Conservation (phyloP, 805 yeast genomes). For the Sungouiella thailandica region DNA sequence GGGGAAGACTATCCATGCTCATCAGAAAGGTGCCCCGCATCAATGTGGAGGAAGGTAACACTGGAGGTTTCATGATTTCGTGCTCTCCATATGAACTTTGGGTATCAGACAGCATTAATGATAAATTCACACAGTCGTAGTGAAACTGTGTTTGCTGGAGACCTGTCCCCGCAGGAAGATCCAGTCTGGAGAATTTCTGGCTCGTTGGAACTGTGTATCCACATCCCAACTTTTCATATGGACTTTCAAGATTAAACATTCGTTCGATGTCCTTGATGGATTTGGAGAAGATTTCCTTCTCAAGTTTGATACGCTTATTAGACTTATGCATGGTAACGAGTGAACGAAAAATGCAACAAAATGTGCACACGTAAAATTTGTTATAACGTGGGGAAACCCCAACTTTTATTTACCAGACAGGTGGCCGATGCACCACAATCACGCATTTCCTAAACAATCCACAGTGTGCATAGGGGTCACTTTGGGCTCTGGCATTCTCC, state of each 20-base stretch:
- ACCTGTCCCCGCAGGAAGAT: conserved; percentile 8
- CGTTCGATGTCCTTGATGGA: conserved; percentile 13
- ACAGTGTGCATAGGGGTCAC: too few species aligned
- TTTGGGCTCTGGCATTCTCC: too few species aligned
- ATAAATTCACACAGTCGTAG: conserved; percentile 11
- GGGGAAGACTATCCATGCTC: neutral
- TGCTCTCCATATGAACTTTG: conserved; percentile 1
- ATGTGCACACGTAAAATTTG: neutral
- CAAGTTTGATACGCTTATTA: conserved; percentile 11
- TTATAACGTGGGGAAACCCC: neutral
- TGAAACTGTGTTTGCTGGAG: conserved; percentile 4
- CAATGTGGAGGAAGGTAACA: neutral
- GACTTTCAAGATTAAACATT: conserved; percentile 8
- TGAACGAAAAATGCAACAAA: neutral
- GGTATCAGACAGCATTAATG: conserved; percentile 6
- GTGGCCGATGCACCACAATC: too few species aligned
- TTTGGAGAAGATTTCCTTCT: conserved; percentile 12
- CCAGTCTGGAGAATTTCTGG: conserved; percentile 5
- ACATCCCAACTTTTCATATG: neutral
- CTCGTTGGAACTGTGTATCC: too few species aligned
- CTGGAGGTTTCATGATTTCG: neutral
- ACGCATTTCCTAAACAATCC: too few species aligned
- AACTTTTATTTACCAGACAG: neutral
- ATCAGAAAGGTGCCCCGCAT: neutral
- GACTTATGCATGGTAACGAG: conserved; percentile 11